Conservation (phyloP, 2,329 filamentous ascomycete species). For the Talaromyces marneffei region DNA sequence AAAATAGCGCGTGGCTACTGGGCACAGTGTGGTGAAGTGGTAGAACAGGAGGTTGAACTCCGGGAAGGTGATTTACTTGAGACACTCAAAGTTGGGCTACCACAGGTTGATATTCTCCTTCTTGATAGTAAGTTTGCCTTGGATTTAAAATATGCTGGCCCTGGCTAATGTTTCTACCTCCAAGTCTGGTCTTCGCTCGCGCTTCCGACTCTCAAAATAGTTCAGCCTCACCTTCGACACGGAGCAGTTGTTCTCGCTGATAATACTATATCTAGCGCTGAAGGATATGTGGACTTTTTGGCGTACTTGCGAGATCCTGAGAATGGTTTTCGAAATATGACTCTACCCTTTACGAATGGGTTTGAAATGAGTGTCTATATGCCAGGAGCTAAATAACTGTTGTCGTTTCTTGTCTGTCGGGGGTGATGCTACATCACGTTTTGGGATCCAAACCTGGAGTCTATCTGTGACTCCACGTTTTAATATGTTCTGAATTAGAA, state of each 20-base stretch:
- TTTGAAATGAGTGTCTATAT: conserved; percentile 43
- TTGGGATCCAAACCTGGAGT: too few species aligned
- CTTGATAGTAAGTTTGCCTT: conserved; percentile 25
- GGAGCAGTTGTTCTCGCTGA: conserved; percentile 49
- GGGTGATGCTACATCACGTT: too few species aligned
- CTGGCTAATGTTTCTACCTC: background rate
- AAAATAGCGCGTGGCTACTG: conserved; percentile 30
- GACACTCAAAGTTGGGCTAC: conserved; percentile 30
- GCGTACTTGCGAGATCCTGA: conserved; percentile 41
- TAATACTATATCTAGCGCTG: conserved; percentile 40
- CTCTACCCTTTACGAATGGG: conserved; percentile 46
- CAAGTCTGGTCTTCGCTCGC: conserved; percentile 53
- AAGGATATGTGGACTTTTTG: conserved; percentile 45
- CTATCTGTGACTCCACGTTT: too few species aligned
- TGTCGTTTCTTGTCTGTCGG: background rate
- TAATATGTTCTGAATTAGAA: too few species aligned
- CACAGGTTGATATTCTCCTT: conserved; percentile 32
- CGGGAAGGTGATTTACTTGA: conserved; percentile 37
- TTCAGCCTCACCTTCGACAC: conserved; percentile 41
- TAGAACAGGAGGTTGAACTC: conserved; percentile 32
- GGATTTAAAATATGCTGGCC: background rate
- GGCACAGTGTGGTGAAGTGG: conserved; percentile 28
- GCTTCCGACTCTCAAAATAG: conserved; percentile 46
- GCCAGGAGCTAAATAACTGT: conserved; percentile 8
- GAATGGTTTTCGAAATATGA: conserved; percentile 48